phyloP scores from a whole-genome alignment of 768 basidiomycete genomes.

The Phylloporus rhodoxanthus region DNA sequence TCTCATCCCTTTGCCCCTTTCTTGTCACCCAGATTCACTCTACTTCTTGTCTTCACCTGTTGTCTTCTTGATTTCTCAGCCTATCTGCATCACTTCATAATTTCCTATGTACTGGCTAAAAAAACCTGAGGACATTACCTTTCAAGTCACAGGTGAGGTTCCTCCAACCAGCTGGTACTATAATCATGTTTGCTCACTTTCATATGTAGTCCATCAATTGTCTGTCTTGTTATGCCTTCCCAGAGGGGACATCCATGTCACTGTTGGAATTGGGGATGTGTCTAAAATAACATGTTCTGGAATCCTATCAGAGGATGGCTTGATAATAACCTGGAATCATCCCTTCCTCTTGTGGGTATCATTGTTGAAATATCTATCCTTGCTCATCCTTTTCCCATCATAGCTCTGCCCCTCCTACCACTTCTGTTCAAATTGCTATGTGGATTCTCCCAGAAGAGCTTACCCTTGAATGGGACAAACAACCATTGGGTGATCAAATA shows the following conservation, averaged over 20 bases:
- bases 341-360: not conserved
- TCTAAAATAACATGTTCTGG: not conserved
- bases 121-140: not conserved
- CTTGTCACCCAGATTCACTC: no score
- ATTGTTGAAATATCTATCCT: no score
- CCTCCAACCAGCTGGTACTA: not conserved
- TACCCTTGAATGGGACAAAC: no score
- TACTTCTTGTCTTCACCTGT: no score
- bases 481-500: no score
- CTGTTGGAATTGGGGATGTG: not conserved
- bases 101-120: not conserved
- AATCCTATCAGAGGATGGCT: not conserved
- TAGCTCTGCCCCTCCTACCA: not conserved
- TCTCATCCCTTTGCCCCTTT: no score
- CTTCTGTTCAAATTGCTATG: not conserved
- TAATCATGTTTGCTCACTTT: not conserved
- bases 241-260: not conserved
- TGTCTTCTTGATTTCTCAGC: no score
- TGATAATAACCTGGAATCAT: not conserved
- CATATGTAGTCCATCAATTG: not conserved
- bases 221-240: not conserved
- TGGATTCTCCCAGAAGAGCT: not conserved
- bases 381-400: no score
- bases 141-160: not conserved
- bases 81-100: no score